Evolutionary conservation across 2,329 filamentous ascomycete genomes (phyloP).

Genomic region (Phyllosticta capitalensis): DNA sequence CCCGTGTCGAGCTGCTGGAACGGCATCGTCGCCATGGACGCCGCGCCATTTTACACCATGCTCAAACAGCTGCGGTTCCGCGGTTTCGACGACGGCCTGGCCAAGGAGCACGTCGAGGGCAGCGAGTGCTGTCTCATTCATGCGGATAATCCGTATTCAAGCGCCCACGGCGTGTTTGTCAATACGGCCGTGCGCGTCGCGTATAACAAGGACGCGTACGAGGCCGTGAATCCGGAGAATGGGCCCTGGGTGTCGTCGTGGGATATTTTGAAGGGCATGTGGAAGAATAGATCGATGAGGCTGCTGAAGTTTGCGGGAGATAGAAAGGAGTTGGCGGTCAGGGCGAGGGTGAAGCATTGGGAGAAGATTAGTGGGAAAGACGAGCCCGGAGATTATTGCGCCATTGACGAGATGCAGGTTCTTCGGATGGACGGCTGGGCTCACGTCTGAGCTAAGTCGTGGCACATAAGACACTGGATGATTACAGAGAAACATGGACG

Average conservation of each 20-base stretch:
- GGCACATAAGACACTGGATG: no score
- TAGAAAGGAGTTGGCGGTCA: slow-evolving; percentile 1
- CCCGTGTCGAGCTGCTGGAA: slow-evolving; percentile 61
- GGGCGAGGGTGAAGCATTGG: slow-evolving; percentile 8
- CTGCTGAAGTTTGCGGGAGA: slow-evolving; percentile 1
- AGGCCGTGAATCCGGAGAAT: slow-evolving; percentile 12
- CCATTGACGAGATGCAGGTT: slow-evolving; percentile 33
- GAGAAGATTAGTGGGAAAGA: slow-evolving; percentile 4
- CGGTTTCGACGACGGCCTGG: slow-evolving; percentile 53
- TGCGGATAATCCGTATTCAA: slow-evolving; percentile 54
- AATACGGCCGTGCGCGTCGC: slow-evolving; percentile 62
- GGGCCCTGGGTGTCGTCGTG: slow-evolving; percentile 13
- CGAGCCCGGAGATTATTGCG: slow-evolving; percentile 24
- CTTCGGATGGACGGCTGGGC: slow-evolving; percentile 27
- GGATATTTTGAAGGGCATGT: slow-evolving; percentile 14
- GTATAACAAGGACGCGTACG: slow-evolving; percentile 40
- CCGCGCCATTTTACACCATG: slow-evolving; percentile 42
- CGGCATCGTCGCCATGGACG: slow-evolving; percentile 49
- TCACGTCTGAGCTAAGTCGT: slow-evolving; percentile 20
- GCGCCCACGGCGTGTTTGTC: slow-evolving; percentile 49
- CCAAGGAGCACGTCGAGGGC: slow-evolving; percentile 55
- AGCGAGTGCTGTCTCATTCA: slow-evolving; percentile 73
- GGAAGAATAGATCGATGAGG: slow-evolving; percentile 15
- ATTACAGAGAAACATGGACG: no score
- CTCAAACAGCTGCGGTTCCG: slow-evolving; percentile 42